phyloP scores from a whole-genome alignment of 371 early-diverging fungal genomes.

The Saksenaea oblongispora region DNA sequence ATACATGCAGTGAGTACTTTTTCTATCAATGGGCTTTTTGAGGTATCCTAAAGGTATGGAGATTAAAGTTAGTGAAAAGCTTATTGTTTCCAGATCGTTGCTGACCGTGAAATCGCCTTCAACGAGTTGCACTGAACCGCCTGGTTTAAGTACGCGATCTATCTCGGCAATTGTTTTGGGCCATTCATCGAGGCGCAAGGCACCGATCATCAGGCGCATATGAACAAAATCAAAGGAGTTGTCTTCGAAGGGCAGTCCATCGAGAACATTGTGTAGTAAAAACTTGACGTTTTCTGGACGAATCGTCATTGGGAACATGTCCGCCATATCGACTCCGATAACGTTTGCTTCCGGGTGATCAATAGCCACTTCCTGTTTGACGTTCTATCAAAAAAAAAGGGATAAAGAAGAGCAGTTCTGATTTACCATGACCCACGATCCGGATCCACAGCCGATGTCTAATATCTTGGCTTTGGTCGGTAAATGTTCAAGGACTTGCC shows the following conservation, averaged over 20 bases:
- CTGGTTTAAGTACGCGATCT: constrained; percentile 48
- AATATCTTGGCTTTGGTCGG: constrained; percentile 23
- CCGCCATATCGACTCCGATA: constrained; percentile 57
- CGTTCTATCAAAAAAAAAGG: background rate
- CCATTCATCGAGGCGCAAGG: constrained; percentile 39
- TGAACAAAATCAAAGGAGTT: constrained; percentile 52
- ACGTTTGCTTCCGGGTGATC: constrained; percentile 55
- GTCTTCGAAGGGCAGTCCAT: constrained; percentile 44
- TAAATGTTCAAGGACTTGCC: constrained; percentile 14
- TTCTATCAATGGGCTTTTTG: constrained; percentile 1
- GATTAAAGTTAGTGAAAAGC: background rate
- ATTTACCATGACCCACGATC: constrained; percentile 29
- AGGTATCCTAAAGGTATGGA: background rate
- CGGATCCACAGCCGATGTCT: constrained; percentile 30
- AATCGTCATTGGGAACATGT: constrained; percentile 47
- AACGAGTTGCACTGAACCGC: constrained; percentile 44
- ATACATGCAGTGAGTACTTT: constrained; percentile 17
- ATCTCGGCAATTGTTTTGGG: constrained; percentile 32
- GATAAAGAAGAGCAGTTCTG: background rate
- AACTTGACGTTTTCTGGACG: constrained; percentile 50
- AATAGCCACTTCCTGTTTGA: constrained; percentile 54
- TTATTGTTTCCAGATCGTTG: background rate
- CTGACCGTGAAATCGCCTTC: constrained; percentile 49
- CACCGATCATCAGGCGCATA: constrained; percentile 44
- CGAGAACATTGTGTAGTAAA: constrained; percentile 32